Evolutionary conservation across 805 yeast genomes (phyloP), one percentile per base, ranked within the genome.

Genomic region (Trichomonascus vanleenenianus): DNA sequence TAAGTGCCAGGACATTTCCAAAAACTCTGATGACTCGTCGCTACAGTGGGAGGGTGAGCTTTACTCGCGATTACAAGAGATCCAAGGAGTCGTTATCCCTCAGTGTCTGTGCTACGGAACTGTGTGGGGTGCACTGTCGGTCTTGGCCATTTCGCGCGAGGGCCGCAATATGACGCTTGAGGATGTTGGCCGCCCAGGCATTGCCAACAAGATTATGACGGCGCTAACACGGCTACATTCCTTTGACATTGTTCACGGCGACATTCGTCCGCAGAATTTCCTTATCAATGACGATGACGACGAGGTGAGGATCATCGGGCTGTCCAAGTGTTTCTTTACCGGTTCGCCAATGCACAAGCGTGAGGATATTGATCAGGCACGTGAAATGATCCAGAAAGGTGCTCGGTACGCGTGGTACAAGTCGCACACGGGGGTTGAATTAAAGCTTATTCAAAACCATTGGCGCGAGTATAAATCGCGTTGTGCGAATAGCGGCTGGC

Each of bases 31-130:
- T 5, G 38, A 34, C 22, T 10, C 12, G 38, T 22, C 27, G 27
- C 20, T 34, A 20, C 38, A 39, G n/a, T 39, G 41, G 41, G 41
- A 39, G 25, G 30, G 15, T 11, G 41, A 39, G 30, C 20, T 39
- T 18, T 39, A 39, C n/a, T n/a, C 32, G 20, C n/a, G 41, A 11
- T 7, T 39, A 6, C 18, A 39, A 12, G 7, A 27, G 16, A 12
- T 25, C 2, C 41, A 39, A 30, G 41, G 41, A 5, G 20, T 7
- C 5, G n/a, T 39, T 3, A 22, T 39, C 11, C 41, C 41, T n/a
- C 11, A 25, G 16, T 39, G 41, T 30, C 16, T 39, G 31, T n/a
- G 10, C 20, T 34, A 34, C 18, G 41, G 41, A 14, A 22, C 16
- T 14, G 22, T 39, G 6, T 39, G 41, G 41, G 19, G 22, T 5